Base-by-base conservation (phyloP, 1,284 basidiomycete genomes). In the Coniophora puteana region DNA sequence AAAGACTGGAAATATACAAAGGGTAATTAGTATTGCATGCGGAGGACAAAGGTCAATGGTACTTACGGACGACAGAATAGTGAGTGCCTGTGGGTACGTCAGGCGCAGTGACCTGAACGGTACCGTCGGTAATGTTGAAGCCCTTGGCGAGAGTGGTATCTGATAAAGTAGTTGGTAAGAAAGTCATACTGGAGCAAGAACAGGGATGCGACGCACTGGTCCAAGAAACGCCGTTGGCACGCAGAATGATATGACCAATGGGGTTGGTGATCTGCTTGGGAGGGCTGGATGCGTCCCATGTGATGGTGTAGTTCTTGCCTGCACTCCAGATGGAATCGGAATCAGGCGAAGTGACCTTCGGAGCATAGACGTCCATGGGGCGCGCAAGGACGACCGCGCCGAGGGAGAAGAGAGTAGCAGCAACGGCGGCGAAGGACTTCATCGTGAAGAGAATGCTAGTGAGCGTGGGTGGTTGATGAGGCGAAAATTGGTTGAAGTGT, bases 201-300 rank as follows among this genome's bases (percentile, higher is more conserved):
- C 8, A 13, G 34, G 41, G 12, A 46, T n/a, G n/a, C n/a, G n/a
- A n/a, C 62, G 40, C 46, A 70, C 69, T 21, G 25, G 60, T 45
- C 13, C 58, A 54, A 16, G 59, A 52, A 5, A 21, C 54, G 53
- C 14, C 54, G 56, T 39, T 65, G 58, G 29, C 71, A 29, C 62
- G 63, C 17, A 76, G 59, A 25, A 63, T 61, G 22, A 78, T 59
- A 39, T 31, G 17, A 11, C 76, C 74, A 10, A 42, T 29, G 21
- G 56, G 49, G 53, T 78, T 78, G 11, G 74, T 76, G 51, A 78
- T 69, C 18, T 75, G 47, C 4, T 31, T 22, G 5, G 75, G 75
- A 11, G 64, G 42, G 29, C 57, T 46, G 4, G 66, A 59, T 3
- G 57, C 62, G 45, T 76, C 51, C 75, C 77, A 79, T 29, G 65